Base-by-base conservation (phyloP, 2,329 filamentous ascomycete genomes). In the Sclerotinia spermophila region DNA sequence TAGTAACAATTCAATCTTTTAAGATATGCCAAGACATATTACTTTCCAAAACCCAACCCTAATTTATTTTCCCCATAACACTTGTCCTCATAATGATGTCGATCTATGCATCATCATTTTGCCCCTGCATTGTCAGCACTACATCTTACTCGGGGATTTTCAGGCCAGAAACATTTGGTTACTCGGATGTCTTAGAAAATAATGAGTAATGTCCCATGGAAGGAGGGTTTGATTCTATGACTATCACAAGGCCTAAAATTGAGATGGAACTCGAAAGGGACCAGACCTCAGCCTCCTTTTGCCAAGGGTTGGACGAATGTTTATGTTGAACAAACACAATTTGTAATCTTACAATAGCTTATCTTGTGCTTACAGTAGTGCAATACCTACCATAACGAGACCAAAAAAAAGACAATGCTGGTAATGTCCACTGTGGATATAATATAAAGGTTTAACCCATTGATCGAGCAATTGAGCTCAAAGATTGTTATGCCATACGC, bases 111-210 rank as follows among this genome's bases (percentile, higher is more conserved):
- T 53, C 45, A 24, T 33, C 40, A 33, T 35, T 53, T 27, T 30
- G 62, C 55, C 62, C 62, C 62, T 66, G 62, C 61, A 58, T 53
- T 59, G 42, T 68, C 66, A 68, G 66, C 66, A 68, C 55, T 51
- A 53, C 48, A 11, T 53, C 27, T 19, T 24, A 59, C 15, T 38
- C 24, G 35, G 35, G 35, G 35, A 59, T 53, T 30, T 35, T n/a
- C 24, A 42, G 56, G 45, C 15, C 1, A 35, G 13, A 48, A 51
- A 65, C 30, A 40, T 53, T 53, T 21, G 33, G 45, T 40, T 35
- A 40, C 62, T 53, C n/a, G 17, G 45, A 53, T 66, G 62, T 66
- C n/a, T 66, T 38, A 38, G 44, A n/a, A 51, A 40, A n/a, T 27
- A 30, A 60, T 27, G 15, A 60, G 21, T 27, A 45, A 51, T 51